Base-by-base conservation (phyloP, 225 moss, liverwort and hornwort species). In the Marchantia polymorpha region DNA sequence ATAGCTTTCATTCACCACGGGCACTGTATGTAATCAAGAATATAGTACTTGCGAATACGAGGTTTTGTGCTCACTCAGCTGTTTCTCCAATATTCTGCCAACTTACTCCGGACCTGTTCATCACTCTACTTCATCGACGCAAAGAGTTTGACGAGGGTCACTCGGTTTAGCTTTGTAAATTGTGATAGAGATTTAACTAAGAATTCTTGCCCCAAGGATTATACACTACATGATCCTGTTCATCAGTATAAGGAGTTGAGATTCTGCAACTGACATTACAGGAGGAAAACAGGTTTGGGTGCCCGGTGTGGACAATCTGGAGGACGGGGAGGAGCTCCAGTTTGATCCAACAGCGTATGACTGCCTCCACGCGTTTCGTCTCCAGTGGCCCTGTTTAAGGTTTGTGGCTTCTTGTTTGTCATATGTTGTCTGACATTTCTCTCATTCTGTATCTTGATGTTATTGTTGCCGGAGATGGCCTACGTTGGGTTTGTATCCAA, bases 371-470 rank as follows among this genome's bases (percentile, higher is more conserved):
- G 90, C 92, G 17, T 99, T 99, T 84, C 90, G 93, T 77, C 92
- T 99, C 19, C 93, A 95, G 16, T 99, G 99, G 99, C 99, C 99
- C 0, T 99, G 99, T 84, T 93, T 99, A 79, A 99, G 99, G 99
- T 79, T 20, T 52, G 92, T 69, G 39, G 39, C 39, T 39, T 64
- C 70, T n/a, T 7, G 22, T 68, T 58, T 51, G 3, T 39, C 39
- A 47, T 60, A 15, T 3, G 46, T 52, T 52, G 19, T 23, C 17
- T 3, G 56, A 12, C 5, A 19, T 48, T 26, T 26, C 55, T 74
- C 30, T 54, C 0, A 20, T 73, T 10, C 3, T 4, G 19, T 73
- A 48, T 50, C 22, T 16, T 19, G 19, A 19, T 56, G 19, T 3
- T 19, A 56, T 12, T 12, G 19, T 56, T 56, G 5, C 13, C 56